Conservation (phyloP, 176 grass and related monocot species). For the Raddia guianensis region DNA sequence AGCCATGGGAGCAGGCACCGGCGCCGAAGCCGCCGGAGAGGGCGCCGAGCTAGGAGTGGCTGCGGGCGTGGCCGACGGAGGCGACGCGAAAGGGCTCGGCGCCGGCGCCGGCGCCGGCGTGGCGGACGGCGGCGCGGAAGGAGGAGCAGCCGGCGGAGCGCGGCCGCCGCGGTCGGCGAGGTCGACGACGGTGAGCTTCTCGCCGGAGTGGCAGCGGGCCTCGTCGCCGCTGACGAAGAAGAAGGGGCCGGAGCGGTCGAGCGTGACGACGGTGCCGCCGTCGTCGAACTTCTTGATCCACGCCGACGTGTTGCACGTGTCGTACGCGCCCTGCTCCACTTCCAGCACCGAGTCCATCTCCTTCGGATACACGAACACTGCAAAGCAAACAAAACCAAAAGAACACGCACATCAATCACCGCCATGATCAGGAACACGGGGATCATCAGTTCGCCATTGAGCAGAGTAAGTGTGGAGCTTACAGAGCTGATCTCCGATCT, state of each 20-base stretch:
- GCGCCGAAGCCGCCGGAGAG: neutral
- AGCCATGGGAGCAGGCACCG: neutral
- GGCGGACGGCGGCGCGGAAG: constrained; percentile 12
- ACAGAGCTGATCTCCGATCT: constrained; percentile 73
- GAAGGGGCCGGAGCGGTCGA: constrained; percentile 63
- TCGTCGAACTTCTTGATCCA: constrained; percentile 50
- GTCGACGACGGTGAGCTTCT: constrained; percentile 66
- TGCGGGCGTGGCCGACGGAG: neutral
- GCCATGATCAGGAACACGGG: too few relatives aligned
- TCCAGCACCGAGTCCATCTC: constrained; percentile 66
- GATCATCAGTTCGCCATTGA: neutral
- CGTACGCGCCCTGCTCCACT: constrained; percentile 61
- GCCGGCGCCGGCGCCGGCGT: too few relatives aligned
- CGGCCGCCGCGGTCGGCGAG: constrained; percentile 46
- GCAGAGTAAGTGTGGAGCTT: neutral
- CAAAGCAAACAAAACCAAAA: neutral
- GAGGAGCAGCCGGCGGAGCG: neutral
- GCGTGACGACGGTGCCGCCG: constrained; percentile 64
- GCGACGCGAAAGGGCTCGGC: neutral
- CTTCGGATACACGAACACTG: constrained; percentile 76
- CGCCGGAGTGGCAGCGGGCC: constrained; percentile 54
- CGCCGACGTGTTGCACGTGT: constrained; percentile 66
- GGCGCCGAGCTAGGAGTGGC: constrained; percentile 2
- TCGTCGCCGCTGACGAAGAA: constrained; percentile 85
- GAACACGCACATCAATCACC: neutral